A percentile compares a stretch with the other conserved stretches of the same genome.
Conservation (phyloP, 441 rosid genomes). For the Gossypium lobatum region DNA sequence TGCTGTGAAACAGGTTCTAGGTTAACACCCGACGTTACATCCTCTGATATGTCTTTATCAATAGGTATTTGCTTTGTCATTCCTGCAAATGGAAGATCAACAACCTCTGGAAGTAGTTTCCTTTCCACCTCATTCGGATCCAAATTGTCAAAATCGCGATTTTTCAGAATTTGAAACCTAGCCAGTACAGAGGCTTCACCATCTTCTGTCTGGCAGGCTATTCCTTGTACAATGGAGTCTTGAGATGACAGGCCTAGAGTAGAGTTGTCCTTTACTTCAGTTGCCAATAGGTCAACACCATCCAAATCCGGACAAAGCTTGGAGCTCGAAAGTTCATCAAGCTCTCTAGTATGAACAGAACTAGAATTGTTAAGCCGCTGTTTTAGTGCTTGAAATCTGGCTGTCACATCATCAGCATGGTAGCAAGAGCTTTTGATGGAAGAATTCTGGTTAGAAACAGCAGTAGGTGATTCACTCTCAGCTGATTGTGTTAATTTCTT, state of each 20-base stretch:
- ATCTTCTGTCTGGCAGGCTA: constrained; percentile 18
- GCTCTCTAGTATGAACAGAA: constrained; percentile 16
- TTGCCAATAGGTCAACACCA: constrained; percentile 21
- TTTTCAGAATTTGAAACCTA: constrained; percentile 34
- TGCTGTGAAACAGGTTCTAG: constrained; percentile 9
- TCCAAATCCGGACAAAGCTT: constrained; percentile 15
- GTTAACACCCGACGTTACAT: constrained; percentile 10
- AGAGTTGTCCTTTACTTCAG: constrained; percentile 21
- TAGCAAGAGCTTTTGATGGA: constrained; percentile 22
- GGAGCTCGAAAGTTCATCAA: constrained; percentile 25
- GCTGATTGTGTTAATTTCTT: constrained; percentile 23
- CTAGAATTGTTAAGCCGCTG: constrained; percentile 23
- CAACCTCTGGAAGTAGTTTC: constrained; percentile 11
- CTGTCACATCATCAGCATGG: constrained; percentile 40
- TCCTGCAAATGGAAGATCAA: constrained; percentile 22
- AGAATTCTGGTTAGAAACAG: constrained; percentile 21
- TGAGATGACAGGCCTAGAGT: constrained; percentile 7
- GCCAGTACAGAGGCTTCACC: constrained; percentile 32
- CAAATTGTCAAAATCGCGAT: constrained; percentile 21
- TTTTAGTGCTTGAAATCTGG: constrained; percentile 43
- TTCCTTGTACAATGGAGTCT: constrained; percentile 12
- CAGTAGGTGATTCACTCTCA: constrained; percentile 9
- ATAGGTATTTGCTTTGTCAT: constrained; percentile 13
- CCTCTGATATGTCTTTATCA: constrained; percentile 9
- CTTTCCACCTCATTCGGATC: constrained; percentile 15